Base-by-base conservation (phyloP, 108 stramenopile species). In the Skeletonema marinoi region DNA sequence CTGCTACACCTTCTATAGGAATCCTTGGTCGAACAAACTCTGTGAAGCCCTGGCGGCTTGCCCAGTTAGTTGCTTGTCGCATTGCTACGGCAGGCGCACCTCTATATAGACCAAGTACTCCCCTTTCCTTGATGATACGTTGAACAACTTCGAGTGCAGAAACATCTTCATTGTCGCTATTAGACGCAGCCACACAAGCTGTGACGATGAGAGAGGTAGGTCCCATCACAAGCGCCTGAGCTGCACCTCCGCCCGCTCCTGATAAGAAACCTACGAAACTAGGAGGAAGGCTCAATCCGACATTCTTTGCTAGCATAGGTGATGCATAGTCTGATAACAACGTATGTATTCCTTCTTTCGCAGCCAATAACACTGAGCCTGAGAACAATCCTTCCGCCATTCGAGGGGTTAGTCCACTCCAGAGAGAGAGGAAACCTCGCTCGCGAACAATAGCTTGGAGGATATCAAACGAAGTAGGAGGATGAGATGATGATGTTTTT, bases 21-120 rank as follows among this genome's bases (percentile, higher is more conserved):
- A 78, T 65, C 21, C 70, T 35, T 0, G 77, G 77, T 19, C 77
- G 17, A 2, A 78, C 70, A 58, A 58, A 71, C 31, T 78, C 77
- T 2, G 77, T 78, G 61, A 78, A 78, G 16, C 77, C 77, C 35
- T 78, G 77, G 19, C 77, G 58, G 64, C 70, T 71, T 13, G 77
- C 77, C 77, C 77, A 78, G 56, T 78, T 78, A 1, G 77, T 78
- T 42, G 77, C 77, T 35, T 78, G 77, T 6, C 77, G 48, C 25
- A 46, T 21, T 29, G 77, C 77, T 6, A 78, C 77, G 0, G 77
- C 77, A 13, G 70, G 70, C n/a, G 70, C 70, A n/a, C 77, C 77
- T 50, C 70, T 29, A 39, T 78, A 78, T 35, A 78, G 56, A 51
- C 77, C 77, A 51, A 17, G 29, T 3, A 78, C 51, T 7, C 77